phyloP scores from a whole-genome alignment of 495 filamentous ascomycete genomes.

The Podospora tetraspora region DNA sequence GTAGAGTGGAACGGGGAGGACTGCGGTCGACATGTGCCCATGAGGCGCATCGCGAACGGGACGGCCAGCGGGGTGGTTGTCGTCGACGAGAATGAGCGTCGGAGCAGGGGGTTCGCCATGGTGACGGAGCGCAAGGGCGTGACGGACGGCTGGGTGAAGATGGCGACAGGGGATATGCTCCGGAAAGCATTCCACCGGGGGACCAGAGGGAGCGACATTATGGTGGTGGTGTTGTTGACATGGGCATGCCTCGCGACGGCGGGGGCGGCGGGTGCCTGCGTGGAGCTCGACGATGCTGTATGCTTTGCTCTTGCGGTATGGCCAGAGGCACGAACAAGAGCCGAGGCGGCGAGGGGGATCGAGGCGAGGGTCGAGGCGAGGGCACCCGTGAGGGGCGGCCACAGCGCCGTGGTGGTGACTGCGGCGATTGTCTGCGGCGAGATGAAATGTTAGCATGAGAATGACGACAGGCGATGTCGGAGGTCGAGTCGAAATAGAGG shows the following conservation, averaged over 20 bases:
- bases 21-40: slow-evolving; percentile 28
- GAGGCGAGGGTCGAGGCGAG: slow-evolving; percentile 30
- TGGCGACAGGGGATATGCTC: slow-evolving; percentile 18
- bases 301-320: slow-evolving; percentile 8
- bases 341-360: slow-evolving; percentile 37
- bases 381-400: slow-evolving; percentile 50
- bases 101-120: slow-evolving; percentile 36
- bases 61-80: slow-evolving; percentile 21
- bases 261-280: slow-evolving; percentile 29
- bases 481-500: neutral
- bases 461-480: slow-evolving; percentile 5
- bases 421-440: slow-evolving; percentile 39
- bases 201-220: slow-evolving; percentile 16
- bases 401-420: slow-evolving; percentile 48
- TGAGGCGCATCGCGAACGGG: slow-evolving; percentile 21
- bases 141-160: slow-evolving; percentile 25
- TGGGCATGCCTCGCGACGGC: slow-evolving; percentile 37
- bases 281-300: slow-evolving; percentile 6
- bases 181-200: slow-evolving; percentile 17
- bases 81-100: slow-evolving; percentile 24
- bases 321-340: slow-evolving; percentile 6
- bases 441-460: neutral
- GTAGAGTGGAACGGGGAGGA: slow-evolving; percentile 4
- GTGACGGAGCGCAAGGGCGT: slow-evolving; percentile 29
- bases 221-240: neutral